Evolutionary conservation across 345 rosid species (phyloP).

Genomic region (Erucastrum elatum): DNA sequence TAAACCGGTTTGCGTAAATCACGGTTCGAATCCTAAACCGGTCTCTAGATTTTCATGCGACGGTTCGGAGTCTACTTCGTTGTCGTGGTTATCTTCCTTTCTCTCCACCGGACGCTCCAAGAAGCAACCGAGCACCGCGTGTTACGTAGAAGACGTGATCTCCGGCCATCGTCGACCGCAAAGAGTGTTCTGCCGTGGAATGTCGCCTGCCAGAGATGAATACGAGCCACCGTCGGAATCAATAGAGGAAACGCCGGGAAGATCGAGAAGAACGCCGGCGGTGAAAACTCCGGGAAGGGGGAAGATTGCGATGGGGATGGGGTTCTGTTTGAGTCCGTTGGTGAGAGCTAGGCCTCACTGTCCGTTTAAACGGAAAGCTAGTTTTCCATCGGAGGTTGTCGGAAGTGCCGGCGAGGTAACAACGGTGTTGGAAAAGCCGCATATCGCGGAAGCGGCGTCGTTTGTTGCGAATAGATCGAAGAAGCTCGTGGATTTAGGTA

Average conservation of each 20-base stretch:
- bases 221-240: constrained; percentile 43
- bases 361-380: constrained; percentile 58
- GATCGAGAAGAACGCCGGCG: constrained; percentile 41
- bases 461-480: constrained; percentile 73
- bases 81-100: constrained; percentile 59
- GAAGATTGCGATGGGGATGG: constrained; percentile 42
- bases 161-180: constrained; percentile 35
- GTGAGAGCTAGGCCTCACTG: constrained; percentile 80
- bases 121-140: constrained; percentile 40
- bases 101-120: constrained; percentile 45
- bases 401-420: constrained; percentile 48
- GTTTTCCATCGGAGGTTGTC: not conserved
- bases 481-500: constrained; percentile 88
- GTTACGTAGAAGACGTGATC: constrained; percentile 30
- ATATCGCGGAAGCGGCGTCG: constrained; percentile 70
- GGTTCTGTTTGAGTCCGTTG: constrained; percentile 83
- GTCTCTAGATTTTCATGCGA: not conserved
- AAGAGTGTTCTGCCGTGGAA: constrained; percentile 56
- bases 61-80: constrained; percentile 21
- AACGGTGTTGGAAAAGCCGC: constrained; percentile 55
- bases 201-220: constrained; percentile 74
- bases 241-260: constrained; percentile 53
- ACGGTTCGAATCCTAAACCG: constrained; percentile 39
- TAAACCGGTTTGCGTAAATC: constrained; percentile 33
- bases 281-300: constrained; percentile 36